These are phyloP conservation scores for Elsinoe perseae DNA, from an alignment of 2,329 filamentous ascomycete genomes.

Conservation along the genomic window DNA sequence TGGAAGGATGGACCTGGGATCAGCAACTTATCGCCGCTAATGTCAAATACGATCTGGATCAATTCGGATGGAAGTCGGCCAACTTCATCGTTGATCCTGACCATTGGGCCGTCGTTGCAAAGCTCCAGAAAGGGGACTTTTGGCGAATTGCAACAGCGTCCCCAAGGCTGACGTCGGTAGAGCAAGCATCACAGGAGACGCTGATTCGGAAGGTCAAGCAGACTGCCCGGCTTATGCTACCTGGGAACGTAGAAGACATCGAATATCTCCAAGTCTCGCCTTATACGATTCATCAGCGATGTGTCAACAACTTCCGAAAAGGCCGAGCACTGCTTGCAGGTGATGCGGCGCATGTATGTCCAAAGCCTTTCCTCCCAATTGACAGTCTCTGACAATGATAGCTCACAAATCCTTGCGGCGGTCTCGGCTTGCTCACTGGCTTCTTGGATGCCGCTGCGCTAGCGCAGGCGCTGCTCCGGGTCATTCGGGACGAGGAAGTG, in stretches of 20 bases:
- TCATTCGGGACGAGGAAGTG: conserved; percentile 8
- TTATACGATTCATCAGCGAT: conserved; percentile 33
- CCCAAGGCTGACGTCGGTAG: conserved; percentile 6
- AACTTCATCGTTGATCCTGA: conserved; percentile 19
- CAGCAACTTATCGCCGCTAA: conserved; percentile 19
- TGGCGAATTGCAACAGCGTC: conserved; percentile 16
- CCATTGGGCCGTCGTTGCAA: conserved; percentile 17
- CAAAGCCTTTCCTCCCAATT: neutral
- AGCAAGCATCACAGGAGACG: conserved; percentile 12
- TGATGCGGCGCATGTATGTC: conserved; percentile 31
- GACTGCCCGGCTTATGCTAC: conserved; percentile 15
- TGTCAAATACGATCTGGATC: conserved; percentile 16
- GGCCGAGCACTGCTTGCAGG: conserved; percentile 28
- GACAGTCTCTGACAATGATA: neutral
- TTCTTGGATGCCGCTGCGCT: conserved; percentile 15
- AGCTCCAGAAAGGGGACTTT: conserved; percentile 15
- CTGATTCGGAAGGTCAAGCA: conserved; percentile 7
- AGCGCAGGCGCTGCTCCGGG: conserved; percentile 6
- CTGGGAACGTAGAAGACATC: conserved; percentile 21
- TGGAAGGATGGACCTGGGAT: conserved; percentile 18
- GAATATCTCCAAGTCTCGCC: conserved; percentile 29
- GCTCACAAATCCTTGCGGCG: conserved; percentile 17
- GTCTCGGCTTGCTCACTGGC: conserved; percentile 18
- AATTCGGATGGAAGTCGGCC: conserved; percentile 16
- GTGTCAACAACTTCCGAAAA: conserved; percentile 24